Evolutionary conservation across 192 early-diverging fungal genomes (phyloP), one percentile per base, ranked within the genome.

Genomic region (Backusella tuberculispora): DNA sequence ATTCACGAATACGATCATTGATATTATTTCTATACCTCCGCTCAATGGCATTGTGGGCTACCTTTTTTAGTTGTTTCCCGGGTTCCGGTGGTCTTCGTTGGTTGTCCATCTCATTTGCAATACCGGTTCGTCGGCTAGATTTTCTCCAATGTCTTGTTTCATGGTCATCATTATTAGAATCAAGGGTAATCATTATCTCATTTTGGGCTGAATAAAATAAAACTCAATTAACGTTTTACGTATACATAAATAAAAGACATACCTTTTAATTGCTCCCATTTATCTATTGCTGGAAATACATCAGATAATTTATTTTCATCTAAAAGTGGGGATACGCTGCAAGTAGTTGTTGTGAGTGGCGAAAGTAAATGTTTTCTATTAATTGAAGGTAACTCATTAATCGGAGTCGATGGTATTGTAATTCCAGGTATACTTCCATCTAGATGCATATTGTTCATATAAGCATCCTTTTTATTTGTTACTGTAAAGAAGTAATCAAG

Each of bases 41-140:
- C 80, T 98, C 97, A 50, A 98, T 98, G 1, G 94, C 96, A 69
- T 97, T 98, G 78, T 98, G 97, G 2, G 96, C 94, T 13, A 95
- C 92, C 79, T 96, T 97, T 79, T 95, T 95, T 74, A 92, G 89
- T 69, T 89, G 85, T 41, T 88, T 85, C 48, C 80, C 83, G 0
- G 85, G 78, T 9, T 53, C 71, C 56, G 37, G 19, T 2, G 50
- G 50, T 56, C 50, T n/a, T 21, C 50, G 50, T 7, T 56, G 50
- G 50, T 56, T 56, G 24, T 56, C 50, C 50, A 56, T 56, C 9
- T 56, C 50, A 24, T 56, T 56, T 12, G 17, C 19, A 5, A 15
- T 13, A 38, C 12, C 38, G 19, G 37, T 56, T 15, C 53, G 21
- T 12, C 50, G 50, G 19, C 21, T 24, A 8, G 48, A 56, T 42